These are phyloP conservation scores for Leishmania guyanensis DNA, from an alignment of 208 protist species.

Conservation along the genomic window DNA sequence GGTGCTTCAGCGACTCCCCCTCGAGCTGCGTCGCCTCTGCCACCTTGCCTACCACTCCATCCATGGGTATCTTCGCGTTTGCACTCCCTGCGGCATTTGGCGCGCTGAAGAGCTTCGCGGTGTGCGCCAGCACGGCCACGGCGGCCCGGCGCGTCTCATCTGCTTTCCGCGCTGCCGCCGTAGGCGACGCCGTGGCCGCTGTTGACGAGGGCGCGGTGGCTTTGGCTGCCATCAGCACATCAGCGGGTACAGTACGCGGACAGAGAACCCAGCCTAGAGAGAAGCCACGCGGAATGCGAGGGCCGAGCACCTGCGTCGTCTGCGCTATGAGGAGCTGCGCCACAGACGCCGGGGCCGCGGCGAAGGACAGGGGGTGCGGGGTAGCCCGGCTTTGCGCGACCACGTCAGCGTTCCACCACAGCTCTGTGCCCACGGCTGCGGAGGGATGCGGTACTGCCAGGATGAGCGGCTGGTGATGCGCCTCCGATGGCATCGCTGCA, in stretches of 20 bases:
- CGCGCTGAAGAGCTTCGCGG: constrained; percentile 9
- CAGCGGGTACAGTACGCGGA: constrained; percentile 4
- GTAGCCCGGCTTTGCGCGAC: constrained; percentile 18
- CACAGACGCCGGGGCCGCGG: background rate
- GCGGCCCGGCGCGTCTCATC: constrained; percentile 10
- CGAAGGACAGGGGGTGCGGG: constrained; percentile 7
- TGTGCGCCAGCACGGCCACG: constrained; percentile 6
- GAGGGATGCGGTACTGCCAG: background rate
- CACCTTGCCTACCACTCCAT: background rate
- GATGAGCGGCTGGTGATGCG: background rate
- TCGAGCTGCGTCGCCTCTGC: background rate
- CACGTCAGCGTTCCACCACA: constrained; percentile 66
- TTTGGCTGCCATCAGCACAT: background rate
- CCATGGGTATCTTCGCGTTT: background rate
- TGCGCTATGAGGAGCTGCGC: constrained; percentile 14
- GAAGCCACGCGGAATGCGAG: constrained; percentile 23
- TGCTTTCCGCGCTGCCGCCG: background rate
- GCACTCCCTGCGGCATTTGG: background rate
- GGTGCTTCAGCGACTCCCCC: background rate
- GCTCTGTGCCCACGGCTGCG: constrained; percentile 14
- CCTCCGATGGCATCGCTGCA: background rate
- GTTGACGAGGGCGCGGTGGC: background rate
- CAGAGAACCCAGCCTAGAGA: constrained; percentile 46
- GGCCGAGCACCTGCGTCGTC: constrained; percentile 10
- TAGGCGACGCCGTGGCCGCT: constrained; percentile 3